These are phyloP conservation scores for Candida incommunis DNA, from an alignment of 805 yeast species.

Conservation along the genomic window DNA sequence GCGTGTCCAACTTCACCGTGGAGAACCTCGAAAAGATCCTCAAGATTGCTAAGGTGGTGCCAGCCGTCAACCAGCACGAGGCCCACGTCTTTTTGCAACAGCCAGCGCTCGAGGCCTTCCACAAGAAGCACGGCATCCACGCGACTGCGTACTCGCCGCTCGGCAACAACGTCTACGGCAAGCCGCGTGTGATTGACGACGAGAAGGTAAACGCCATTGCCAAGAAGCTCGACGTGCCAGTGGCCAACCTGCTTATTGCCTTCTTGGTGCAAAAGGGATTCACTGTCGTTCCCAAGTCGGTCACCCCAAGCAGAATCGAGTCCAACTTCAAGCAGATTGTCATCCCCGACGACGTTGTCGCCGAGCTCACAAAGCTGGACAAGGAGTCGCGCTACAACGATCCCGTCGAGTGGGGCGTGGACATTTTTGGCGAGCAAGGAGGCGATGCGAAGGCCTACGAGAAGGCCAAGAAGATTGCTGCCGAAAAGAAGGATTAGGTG, in stretches of 20 bases:
- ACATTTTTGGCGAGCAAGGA: constrained; percentile 16
- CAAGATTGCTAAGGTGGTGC: constrained; percentile 28
- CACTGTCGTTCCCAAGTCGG: constrained; percentile 53
- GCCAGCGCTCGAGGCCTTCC: constrained; percentile 37
- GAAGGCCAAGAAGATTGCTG: constrained; percentile 10
- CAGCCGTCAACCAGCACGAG: constrained; percentile 67
- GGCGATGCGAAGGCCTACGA: constrained; percentile 10
- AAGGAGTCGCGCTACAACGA: constrained; percentile 13
- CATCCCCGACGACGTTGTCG: constrained; percentile 29
- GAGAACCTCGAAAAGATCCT: constrained; percentile 38
- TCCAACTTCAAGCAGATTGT: constrained; percentile 27
- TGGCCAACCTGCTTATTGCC: constrained; percentile 19
- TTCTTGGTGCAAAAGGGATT: constrained; percentile 36
- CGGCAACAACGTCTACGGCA: constrained; percentile 26
- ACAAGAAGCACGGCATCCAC: constrained; percentile 36
- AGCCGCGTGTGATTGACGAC: constrained; percentile 28
- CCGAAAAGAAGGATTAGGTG: background rate
- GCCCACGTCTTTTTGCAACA: constrained; percentile 63
- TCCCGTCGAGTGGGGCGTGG: constrained; percentile 18
- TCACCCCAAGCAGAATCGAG: constrained; percentile 46
- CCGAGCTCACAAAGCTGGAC: constrained; percentile 15
- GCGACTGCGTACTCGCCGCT: constrained; percentile 71
- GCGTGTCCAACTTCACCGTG: constrained; percentile 60
- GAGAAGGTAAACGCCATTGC: constrained; percentile 43
- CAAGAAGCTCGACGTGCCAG: constrained; percentile 31